Evolutionary conservation across 768 basidiomycete genomes (phyloP).

Genomic region (Boletus subparvulus): DNA sequence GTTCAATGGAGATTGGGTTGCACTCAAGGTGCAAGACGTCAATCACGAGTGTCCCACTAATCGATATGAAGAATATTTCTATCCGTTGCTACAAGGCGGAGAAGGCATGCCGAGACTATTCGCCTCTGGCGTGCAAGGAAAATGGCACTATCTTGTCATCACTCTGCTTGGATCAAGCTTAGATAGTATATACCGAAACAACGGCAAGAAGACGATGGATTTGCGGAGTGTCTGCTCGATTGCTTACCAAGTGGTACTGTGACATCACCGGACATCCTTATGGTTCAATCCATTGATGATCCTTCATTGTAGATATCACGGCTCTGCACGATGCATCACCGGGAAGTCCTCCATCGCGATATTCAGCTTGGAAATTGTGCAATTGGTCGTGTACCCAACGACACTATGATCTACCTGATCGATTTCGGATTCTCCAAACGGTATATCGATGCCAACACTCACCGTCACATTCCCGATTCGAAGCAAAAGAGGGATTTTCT

Average conservation of each 20-base stretch:
- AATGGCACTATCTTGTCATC: slow-evolving; percentile 75
- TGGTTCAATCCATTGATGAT: slow-evolving; percentile 7
- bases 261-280: neutral
- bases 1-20: slow-evolving; percentile 57
- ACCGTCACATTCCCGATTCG: slow-evolving; percentile 70
- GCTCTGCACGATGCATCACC: slow-evolving; percentile 73
- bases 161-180: slow-evolving; percentile 71
- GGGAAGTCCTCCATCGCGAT: slow-evolving; percentile 74
- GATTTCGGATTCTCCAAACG: slow-evolving; percentile 84
- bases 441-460: slow-evolving; percentile 65
- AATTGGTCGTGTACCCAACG: slow-evolving; percentile 57
- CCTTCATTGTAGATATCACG: slow-evolving; percentile 54
- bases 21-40: slow-evolving; percentile 69
- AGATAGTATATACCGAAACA: slow-evolving; percentile 57
- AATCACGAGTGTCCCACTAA: slow-evolving; percentile 79
- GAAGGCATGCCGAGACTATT: slow-evolving; percentile 74
- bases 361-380: slow-evolving; percentile 79
- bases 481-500: slow-evolving; percentile 70
- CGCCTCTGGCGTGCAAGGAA: slow-evolving; percentile 54
- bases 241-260: slow-evolving; percentile 72
- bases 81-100: slow-evolving; percentile 69
- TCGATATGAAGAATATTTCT: slow-evolving; percentile 64
- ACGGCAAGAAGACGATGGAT: slow-evolving; percentile 60
- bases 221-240: slow-evolving; percentile 70
- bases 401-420: slow-evolving; percentile 73